Evolutionary conservation across 2,329 filamentous ascomycete species (phyloP).

Genomic region (Fusarium graminum): DNA sequence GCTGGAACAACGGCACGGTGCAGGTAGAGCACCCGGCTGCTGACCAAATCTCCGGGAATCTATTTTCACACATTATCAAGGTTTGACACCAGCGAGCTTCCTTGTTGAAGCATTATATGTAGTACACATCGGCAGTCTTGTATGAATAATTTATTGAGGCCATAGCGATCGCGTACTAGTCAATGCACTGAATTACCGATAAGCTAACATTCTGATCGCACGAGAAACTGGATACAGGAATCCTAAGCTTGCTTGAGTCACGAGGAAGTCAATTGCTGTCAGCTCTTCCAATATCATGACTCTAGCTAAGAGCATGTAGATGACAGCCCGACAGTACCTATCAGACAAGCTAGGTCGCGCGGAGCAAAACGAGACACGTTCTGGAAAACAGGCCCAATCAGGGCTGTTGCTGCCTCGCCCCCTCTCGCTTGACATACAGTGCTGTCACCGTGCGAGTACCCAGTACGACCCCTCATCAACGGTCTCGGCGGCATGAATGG

Average conservation of each 20-base stretch:
- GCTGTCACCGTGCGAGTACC: conserved; percentile 41
- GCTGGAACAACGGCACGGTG: conserved; percentile 17
- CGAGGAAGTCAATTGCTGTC: conserved; percentile 31
- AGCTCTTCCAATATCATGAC: conserved; percentile 13
- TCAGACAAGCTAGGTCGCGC: neutral
- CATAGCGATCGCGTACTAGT: neutral
- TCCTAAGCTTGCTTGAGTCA: conserved; percentile 4
- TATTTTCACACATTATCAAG: neutral
- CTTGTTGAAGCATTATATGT: neutral
- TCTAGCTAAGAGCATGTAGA: neutral
- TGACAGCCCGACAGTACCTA: neutral
- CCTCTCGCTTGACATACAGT: conserved; percentile 34
- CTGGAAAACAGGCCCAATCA: conserved; percentile 1
- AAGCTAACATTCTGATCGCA: neutral
- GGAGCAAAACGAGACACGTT: conserved; percentile 13
- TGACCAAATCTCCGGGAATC: conserved; percentile 2
- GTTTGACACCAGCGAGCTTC: neutral
- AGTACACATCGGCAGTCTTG: neutral
- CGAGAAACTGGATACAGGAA: conserved; percentile 10
- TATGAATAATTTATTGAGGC: neutral
- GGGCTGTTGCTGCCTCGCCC: neutral
- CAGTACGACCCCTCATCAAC: conserved; percentile 42
- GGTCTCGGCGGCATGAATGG: conserved; percentile 23
- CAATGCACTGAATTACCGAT: neutral
- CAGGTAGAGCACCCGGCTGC: conserved; percentile 2